Base-by-base conservation (phyloP, 768 basidiomycete species). In the Butyriboletus loyo region DNA sequence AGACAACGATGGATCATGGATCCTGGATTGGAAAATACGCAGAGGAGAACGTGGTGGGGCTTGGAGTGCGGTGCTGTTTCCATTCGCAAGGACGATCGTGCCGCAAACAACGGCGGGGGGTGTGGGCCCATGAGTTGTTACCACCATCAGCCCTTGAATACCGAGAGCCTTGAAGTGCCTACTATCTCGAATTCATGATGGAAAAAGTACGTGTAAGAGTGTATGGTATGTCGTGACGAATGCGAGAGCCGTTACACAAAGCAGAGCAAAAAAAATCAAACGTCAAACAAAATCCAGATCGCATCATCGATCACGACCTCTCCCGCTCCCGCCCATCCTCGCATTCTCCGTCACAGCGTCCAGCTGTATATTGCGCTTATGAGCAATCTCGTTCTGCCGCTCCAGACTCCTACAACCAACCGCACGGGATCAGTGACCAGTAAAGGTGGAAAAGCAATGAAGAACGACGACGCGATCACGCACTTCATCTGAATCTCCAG, bases 301-400 rank as follows among this genome's bases (percentile, higher is more conserved):
- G 30, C 14, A 40, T 61, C 44, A 66, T 27, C 64, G 59, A 54
- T 59, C 65, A 34, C 64, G 58, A 37, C 49, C 37, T 45, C 52
- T 61, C 22, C 53, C 58, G 43, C 40, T 49, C 15, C 53, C 50
- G 0, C 58, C 27, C 7, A 43, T 28, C 57, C 57, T 72, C 14
- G 56, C 56, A 10, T 24, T 53, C 40, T 73, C 73, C 1, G 72
- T 58, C 39, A 73, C 68, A 13, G 60, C 57, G 0, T 71, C 68
- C 8, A 74, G 53, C 32, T 72, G 72, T n/a, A 31, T 58, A 30
- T 30, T 88, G 36, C 92, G 81, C 65, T 84, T 88, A 65, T 85
- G 82, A n/a, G 90, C 89, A 22, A 84, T 70, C 24, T 92, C 89
- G 30, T 88, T 74, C 62, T 92, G 90, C 52, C 84, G 77, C 61